These are phyloP conservation scores for Coemansia sp. DNA, from an alignment of 192 early-diverging fungal species.

Conservation along the genomic window DNA sequence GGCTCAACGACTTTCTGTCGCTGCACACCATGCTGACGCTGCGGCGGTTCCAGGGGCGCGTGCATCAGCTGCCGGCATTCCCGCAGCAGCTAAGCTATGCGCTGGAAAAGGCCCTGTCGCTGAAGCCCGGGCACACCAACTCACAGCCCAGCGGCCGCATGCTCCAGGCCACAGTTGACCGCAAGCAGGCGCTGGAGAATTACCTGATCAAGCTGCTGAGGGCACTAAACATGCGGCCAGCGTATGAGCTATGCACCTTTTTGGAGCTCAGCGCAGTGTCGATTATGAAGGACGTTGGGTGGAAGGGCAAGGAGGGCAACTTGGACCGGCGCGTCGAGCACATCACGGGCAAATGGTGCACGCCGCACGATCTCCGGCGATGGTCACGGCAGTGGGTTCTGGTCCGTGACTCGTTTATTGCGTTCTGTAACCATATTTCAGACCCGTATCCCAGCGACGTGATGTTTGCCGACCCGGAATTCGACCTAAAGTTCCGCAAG, in stretches of 20 bases:
- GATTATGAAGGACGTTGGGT: slow-evolving; percentile 73
- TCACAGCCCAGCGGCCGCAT: slow-evolving; percentile 18
- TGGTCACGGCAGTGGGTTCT: slow-evolving; percentile 72
- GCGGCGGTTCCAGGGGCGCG: slow-evolving; percentile 49
- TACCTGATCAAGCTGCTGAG: slow-evolving; percentile 63
- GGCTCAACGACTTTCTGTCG: slow-evolving; percentile 64
- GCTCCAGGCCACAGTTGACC: slow-evolving; percentile 44
- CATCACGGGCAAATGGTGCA: slow-evolving; percentile 49
- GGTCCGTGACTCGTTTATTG: slow-evolving; percentile 68
- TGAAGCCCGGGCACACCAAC: slow-evolving; percentile 27
- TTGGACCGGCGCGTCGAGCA: slow-evolving; percentile 64
- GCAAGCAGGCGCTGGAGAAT: slow-evolving; percentile 59
- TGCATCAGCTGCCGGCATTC: slow-evolving; percentile 44
- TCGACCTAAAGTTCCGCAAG: slow-evolving; percentile 51
- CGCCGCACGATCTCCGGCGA: slow-evolving; percentile 45
- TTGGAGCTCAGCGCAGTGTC: slow-evolving; percentile 71
- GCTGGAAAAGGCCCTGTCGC: slow-evolving; percentile 32
- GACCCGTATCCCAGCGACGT: slow-evolving; percentile 55
- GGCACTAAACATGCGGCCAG: slow-evolving; percentile 58
- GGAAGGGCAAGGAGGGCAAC: slow-evolving; percentile 82
- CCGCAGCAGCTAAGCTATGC: slow-evolving; percentile 48
- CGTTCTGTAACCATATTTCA: slow-evolving; percentile 51
- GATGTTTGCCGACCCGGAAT: slow-evolving; percentile 51
- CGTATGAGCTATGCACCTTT: slow-evolving; percentile 73
- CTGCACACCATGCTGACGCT: slow-evolving; percentile 62